Percentiles rank a stretch among this genome's conserved stretches.
phyloP scores from a whole-genome alignment of 495 filamentous ascomycete genomes.

The Aspergillus conjunctus region DNA sequence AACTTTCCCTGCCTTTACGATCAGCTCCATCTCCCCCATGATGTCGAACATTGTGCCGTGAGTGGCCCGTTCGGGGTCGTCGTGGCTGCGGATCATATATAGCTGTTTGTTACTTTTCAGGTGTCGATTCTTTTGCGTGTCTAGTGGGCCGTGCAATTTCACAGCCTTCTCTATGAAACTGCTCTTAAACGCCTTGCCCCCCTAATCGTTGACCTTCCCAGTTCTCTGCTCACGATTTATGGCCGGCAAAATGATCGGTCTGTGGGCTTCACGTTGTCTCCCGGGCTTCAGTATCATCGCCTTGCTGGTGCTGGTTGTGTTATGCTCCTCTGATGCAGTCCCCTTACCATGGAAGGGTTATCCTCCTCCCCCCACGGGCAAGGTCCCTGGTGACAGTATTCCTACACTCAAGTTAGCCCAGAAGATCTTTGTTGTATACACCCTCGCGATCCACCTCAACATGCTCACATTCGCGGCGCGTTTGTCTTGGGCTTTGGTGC shows the following conservation, averaged over 20 bases:
- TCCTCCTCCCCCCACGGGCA: constrained; percentile 15
- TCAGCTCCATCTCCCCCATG: neutral
- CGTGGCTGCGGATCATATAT: neutral
- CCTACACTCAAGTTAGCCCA: constrained; percentile 32
- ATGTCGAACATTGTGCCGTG: constrained; percentile 2
- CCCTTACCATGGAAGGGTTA: constrained; percentile 24
- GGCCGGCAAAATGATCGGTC: neutral
- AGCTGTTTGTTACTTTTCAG: neutral
- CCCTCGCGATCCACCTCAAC: constrained; percentile 33
- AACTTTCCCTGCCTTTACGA: neutral
- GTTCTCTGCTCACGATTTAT: neutral
- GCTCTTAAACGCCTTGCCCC: neutral
- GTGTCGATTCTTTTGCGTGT: neutral
- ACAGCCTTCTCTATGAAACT: neutral
- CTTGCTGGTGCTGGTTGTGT: constrained; percentile 27
- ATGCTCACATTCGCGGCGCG: constrained; percentile 36
- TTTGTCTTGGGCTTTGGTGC: constrained; percentile 32
- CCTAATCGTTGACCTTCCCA: neutral
- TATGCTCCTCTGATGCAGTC: constrained; percentile 32
- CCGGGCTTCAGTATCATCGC: constrained; percentile 42
- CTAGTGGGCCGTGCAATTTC: neutral
- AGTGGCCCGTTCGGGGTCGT: neutral
- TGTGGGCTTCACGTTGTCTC: constrained; percentile 40
- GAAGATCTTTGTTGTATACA: constrained; percentile 36
- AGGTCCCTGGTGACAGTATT: constrained; percentile 14